A percentile compares a stretch with the other conserved stretches of the same genome.
These are phyloP conservation scores for Pulveroboletus sp. DNA, from an alignment of 768 basidiomycete genomes.

Conservation along the genomic window DNA sequence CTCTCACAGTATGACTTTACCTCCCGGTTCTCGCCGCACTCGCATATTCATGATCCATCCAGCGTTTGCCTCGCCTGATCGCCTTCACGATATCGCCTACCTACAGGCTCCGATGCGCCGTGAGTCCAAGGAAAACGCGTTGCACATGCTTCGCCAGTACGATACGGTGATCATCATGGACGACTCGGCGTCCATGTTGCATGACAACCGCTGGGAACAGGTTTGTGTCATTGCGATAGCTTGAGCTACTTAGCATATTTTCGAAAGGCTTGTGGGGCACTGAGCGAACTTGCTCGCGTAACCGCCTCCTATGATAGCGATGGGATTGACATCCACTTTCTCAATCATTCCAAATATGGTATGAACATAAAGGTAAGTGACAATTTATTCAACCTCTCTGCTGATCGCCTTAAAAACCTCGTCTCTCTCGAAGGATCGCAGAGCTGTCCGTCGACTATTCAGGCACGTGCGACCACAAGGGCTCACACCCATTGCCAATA, in stretches of 20 bases:
- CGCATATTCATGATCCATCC: conserved; percentile 24
- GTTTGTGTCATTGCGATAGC: conserved; percentile 24
- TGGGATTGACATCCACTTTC: conserved; percentile 61
- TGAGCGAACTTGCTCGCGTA: conserved; percentile 45
- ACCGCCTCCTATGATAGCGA: conserved; percentile 51
- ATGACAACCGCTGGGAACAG: conserved; percentile 45
- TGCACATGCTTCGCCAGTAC: conserved; percentile 41
- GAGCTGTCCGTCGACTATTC: conserved; percentile 41
- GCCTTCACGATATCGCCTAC: conserved; percentile 21
- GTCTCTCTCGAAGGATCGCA: conserved; percentile 30
- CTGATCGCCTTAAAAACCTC: background rate
- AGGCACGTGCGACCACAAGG: conserved; percentile 40
- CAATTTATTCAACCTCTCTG: background rate
- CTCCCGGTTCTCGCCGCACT: conserved; percentile 19
- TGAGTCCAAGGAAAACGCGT: conserved; percentile 27
- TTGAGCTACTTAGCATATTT: background rate
- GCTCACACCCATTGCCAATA: conserved; percentile 42
- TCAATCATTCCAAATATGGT: conserved; percentile 40
- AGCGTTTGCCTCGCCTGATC: conserved; percentile 14
- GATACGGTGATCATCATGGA: conserved; percentile 59
- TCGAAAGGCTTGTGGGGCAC: conserved; percentile 10
- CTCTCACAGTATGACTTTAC: conserved; percentile 18
- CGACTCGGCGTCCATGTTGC: conserved; percentile 56
- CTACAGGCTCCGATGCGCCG: conserved; percentile 24
- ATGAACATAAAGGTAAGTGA: conserved; percentile 37